These are phyloP conservation scores for Hyphopichia khmerensis DNA, from an alignment of 1,139 yeast genomes.

Conservation along the genomic window DNA sequence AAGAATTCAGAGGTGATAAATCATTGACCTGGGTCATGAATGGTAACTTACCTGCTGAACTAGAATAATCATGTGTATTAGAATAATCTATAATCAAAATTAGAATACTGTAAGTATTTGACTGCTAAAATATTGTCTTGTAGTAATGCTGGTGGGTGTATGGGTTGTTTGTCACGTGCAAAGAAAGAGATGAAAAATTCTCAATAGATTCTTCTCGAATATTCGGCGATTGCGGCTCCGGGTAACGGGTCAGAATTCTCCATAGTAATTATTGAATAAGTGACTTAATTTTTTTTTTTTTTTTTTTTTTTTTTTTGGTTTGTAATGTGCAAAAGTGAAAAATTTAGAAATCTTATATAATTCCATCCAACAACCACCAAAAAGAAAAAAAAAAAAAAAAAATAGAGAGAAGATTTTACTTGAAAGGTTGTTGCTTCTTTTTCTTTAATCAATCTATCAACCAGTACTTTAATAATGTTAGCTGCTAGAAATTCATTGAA, in stretches of 20 bases:
- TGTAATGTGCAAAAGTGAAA: background rate
- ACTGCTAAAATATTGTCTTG: background rate
- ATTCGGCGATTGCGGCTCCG: conserved; percentile 5
- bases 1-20: conserved; percentile 44
- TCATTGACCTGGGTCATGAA: conserved; percentile 52
- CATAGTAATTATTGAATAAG: too few species aligned
- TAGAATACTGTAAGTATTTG: background rate
- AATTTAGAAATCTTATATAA: background rate
- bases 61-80: conserved; percentile 15
- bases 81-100: too few species aligned
- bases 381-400: background rate
- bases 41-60: conserved; percentile 45
- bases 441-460: background rate
- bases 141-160: background rate
- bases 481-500: conserved; percentile 46
- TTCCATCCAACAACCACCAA: background rate
- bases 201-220: conserved; percentile 3
- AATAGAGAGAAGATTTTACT: background rate
- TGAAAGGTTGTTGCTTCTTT: conserved; percentile 6
- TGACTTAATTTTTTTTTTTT: conserved; percentile 6
- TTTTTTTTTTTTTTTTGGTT: conserved; percentile 1
- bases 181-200: background rate
- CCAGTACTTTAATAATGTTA: conserved; percentile 29
- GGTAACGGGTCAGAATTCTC: conserved; percentile 2
- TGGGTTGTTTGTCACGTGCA: background rate